phyloP scores from a whole-genome alignment of 305 asterid species.

The Solanum hybrid region DNA sequence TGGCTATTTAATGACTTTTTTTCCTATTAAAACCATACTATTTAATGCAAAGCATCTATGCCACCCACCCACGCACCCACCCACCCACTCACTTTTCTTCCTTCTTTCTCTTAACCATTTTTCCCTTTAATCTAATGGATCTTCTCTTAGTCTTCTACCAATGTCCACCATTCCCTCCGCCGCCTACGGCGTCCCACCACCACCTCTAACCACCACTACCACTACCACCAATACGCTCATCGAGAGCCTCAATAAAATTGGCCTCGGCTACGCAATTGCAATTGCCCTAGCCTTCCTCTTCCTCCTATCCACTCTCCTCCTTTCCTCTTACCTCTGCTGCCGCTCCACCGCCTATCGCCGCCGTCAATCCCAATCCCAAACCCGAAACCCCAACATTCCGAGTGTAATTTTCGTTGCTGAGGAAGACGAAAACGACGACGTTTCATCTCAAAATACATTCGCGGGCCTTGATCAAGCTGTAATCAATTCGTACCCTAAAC shows the following conservation, averaged over 20 bases:
- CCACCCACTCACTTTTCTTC: too few relatives aligned
- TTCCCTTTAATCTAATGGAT: slow-evolving; percentile 31
- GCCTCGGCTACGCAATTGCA: slow-evolving; percentile 75
- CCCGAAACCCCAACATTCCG: slow-evolving; percentile 19
- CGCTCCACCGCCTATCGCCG: slow-evolving; percentile 32
- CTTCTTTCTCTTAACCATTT: not conserved
- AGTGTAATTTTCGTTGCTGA: slow-evolving; percentile 45
- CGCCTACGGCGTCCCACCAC: slow-evolving; percentile 11
- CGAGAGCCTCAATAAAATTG: slow-evolving; percentile 29
- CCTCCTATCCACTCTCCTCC: slow-evolving; percentile 61
- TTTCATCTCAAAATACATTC: slow-evolving; percentile 17
- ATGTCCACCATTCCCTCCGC: slow-evolving; percentile 38
- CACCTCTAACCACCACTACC: slow-evolving; percentile 5
- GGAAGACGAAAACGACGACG: slow-evolving; percentile 23
- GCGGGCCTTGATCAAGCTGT: slow-evolving; percentile 48
- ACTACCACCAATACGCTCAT: slow-evolving; percentile 13
- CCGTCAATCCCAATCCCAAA: slow-evolving; percentile 18
- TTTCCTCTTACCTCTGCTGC: slow-evolving; percentile 36
- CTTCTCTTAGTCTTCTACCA: slow-evolving; percentile 20
- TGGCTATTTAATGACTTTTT: slow-evolving; percentile 33
- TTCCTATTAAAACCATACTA: slow-evolving; percentile 24
- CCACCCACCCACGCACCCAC: slow-evolving; percentile 28
- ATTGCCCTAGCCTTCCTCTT: slow-evolving; percentile 74
- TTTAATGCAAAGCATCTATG: slow-evolving; percentile 43
- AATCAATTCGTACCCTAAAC: slow-evolving; percentile 49